phyloP scores from a whole-genome alignment of 78 protist genomes.

The Goniomonas avonlea region DNA sequence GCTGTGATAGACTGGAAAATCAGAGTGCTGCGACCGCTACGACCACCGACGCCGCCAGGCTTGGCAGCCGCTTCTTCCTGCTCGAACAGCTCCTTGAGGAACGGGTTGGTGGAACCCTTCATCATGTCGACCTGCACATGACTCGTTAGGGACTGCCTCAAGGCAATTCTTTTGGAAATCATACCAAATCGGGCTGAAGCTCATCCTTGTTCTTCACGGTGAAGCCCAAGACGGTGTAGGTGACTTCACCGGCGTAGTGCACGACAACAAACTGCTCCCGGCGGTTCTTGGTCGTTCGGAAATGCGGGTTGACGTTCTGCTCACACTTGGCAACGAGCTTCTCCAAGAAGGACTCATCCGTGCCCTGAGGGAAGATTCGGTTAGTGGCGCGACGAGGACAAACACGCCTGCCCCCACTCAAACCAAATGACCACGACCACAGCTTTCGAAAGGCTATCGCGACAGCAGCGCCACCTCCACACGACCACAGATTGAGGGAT shows the following conservation, averaged over 20 bases:
- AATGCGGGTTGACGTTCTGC: neutral
- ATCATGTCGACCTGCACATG: conserved; percentile 44
- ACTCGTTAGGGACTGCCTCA: no score
- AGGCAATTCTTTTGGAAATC: no score
- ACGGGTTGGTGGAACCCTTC: conserved; percentile 7
- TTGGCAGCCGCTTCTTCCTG: neutral
- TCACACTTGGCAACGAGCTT: conserved; percentile 30
- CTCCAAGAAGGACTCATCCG: conserved; percentile 37
- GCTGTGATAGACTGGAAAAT: conserved; percentile 13
- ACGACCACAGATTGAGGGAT: no score
- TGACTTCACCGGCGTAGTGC: conserved; percentile 33
- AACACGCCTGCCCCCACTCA: no score
- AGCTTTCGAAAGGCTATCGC: neutral
- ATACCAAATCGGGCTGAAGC: conserved; percentile 56
- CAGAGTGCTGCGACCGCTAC: neutral
- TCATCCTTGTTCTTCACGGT: conserved; percentile 69
- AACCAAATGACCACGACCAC: no score
- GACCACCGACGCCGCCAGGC: neutral
- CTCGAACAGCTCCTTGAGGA: neutral
- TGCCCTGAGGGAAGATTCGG: no score
- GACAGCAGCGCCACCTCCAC: neutral
- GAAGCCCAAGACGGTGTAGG: conserved; percentile 59
- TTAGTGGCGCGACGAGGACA: no score
- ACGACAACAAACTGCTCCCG: neutral
- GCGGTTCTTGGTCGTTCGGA: neutral